A percentile compares a stretch with the other conserved stretches of the same genome.
phyloP scores from a whole-genome alignment of 441 rosid genomes.

The Aleurites moluccanus region DNA sequence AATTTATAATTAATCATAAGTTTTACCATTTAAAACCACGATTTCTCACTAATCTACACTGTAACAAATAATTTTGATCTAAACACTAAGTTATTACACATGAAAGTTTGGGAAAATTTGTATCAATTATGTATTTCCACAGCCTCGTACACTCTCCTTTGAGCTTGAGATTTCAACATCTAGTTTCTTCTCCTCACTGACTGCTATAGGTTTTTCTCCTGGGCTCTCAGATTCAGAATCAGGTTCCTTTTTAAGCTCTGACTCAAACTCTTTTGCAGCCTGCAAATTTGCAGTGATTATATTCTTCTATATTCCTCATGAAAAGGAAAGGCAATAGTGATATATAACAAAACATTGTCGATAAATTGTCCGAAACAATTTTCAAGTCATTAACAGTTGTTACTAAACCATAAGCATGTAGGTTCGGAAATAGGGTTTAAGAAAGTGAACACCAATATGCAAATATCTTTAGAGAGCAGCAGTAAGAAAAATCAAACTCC shows the following conservation, averaged over 20 bases:
- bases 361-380: neutral
- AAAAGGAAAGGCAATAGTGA: neutral
- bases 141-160: slow-evolving; percentile 64
- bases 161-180: slow-evolving; percentile 54
- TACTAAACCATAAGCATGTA: neutral
- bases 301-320: slow-evolving; percentile 1
- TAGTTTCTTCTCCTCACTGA: slow-evolving; percentile 49
- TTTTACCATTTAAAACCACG: neutral
- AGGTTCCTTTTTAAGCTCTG: slow-evolving; percentile 85
- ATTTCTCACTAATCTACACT: slow-evolving; percentile 17
- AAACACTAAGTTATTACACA: slow-evolving; percentile 21
- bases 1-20: no score
- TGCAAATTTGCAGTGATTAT: slow-evolving; percentile 34
- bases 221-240: slow-evolving; percentile 47
- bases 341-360: neutral
- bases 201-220: slow-evolving; percentile 41
- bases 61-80: slow-evolving; percentile 20
- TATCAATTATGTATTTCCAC: slow-evolving; percentile 25
- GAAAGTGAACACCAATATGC: neutral
- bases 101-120: slow-evolving; percentile 1
- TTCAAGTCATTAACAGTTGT: neutral
- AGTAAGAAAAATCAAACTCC: neutral
- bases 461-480: neutral
- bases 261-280: slow-evolving; percentile 97
- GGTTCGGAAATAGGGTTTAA: neutral